Percentiles rank a stretch among this genome's conserved stretches.
Evolutionary conservation across 2,329 filamentous ascomycete species (phyloP).

Genomic region (Pestalotiopsis sp.): DNA sequence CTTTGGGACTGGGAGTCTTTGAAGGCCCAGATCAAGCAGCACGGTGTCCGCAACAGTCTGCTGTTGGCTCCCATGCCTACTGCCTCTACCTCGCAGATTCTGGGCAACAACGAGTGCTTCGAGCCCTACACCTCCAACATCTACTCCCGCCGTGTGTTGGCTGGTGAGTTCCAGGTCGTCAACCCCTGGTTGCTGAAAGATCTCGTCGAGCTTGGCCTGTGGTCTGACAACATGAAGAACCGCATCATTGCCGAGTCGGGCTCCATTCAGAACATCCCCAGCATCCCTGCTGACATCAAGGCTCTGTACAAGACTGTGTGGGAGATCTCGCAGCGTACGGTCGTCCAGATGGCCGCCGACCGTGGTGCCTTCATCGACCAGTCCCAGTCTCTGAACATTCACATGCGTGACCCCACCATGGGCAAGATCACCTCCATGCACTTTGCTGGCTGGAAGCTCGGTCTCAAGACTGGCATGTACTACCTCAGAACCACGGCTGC

Average conservation of each 20-base stretch:
- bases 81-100: conserved; percentile 94
- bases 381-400: conserved; percentile 98
- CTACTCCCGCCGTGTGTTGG: conserved; percentile 96
- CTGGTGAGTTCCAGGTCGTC: conserved; percentile 98
- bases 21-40: conserved; percentile 88
- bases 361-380: conserved; percentile 99
- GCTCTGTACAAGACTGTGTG: conserved; percentile 98
- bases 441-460: conserved; percentile 98
- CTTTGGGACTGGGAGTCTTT: conserved; percentile 95
- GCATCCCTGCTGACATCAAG: conserved; percentile 95
- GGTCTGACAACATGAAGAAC: conserved; percentile 99
- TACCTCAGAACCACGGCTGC: conserved; percentile 98
- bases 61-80: conserved; percentile 98
- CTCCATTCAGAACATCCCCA: conserved; percentile 95
- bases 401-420: conserved; percentile 99
- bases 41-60: conserved; percentile 93
- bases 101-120: conserved; percentile 99
- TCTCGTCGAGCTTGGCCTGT: conserved; percentile 94
- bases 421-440: conserved; percentile 99
- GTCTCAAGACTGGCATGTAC: conserved; percentile 99
- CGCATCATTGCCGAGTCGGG: conserved; percentile 97
- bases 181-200: conserved; percentile 99
- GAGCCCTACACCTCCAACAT: conserved; percentile 99
- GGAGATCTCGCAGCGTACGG: conserved; percentile 95
- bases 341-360: conserved; percentile 97